Evolutionary conservation across 352 stramenopile genomes (phyloP).

Genomic region (Pythium myriotylum): DNA sequence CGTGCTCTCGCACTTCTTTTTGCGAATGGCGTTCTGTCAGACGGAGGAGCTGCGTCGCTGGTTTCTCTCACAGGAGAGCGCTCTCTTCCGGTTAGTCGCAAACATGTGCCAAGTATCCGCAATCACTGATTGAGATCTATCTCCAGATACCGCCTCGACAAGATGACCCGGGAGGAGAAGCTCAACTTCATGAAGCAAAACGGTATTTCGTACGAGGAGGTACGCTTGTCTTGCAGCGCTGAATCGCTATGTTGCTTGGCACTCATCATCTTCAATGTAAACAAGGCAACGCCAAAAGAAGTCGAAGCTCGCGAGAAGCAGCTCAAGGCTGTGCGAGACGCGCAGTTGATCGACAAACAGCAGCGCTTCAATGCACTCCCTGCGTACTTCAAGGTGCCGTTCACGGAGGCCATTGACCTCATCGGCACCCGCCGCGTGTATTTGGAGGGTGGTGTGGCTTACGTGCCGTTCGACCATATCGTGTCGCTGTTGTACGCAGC

Average conservation of each 20-base stretch:
- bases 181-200: conserved; percentile 89
- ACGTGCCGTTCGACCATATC: conserved; percentile 94
- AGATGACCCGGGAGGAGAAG: conserved; percentile 88
- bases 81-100: conserved; percentile 83
- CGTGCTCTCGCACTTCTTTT: conserved; percentile 97
- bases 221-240: not conserved
- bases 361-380: conserved; percentile 51
- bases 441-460: conserved; percentile 93
- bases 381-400: conserved; percentile 96
- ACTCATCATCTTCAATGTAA: not conserved
- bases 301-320: conserved; percentile 61
- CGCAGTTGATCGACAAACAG: conserved; percentile 47
- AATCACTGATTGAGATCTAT: conserved; percentile 20
- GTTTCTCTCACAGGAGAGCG: conserved; percentile 96
- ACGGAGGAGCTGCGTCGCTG: conserved; percentile 97
- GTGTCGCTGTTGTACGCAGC: conserved; percentile 93
- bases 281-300: conserved; percentile 62
- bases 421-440: conserved; percentile 91
- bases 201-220: conserved; percentile 69
- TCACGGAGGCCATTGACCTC: conserved; percentile 95
- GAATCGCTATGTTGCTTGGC: not conserved
- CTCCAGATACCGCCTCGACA: conserved; percentile 76
- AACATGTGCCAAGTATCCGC: not conserved
- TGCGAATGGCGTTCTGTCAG: conserved; percentile 97
- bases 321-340: conserved; percentile 74